phyloP scores from a whole-genome alignment of 2,329 filamentous ascomycete species.

The Cladobotryum protrusum region DNA sequence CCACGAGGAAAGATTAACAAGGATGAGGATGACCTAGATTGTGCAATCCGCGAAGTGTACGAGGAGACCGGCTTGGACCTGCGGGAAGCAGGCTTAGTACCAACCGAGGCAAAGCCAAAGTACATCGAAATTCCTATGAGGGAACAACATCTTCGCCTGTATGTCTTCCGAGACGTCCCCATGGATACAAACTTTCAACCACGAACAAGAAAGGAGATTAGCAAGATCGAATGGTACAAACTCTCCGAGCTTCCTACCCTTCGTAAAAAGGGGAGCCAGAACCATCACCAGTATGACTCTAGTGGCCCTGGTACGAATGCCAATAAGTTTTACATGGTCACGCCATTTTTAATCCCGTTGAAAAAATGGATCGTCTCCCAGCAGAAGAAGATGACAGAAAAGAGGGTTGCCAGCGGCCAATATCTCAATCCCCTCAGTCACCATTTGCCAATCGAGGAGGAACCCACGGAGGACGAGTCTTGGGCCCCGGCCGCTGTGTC shows the following conservation, averaged over 20 bases:
- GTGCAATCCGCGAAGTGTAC: slow-evolving; percentile 87
- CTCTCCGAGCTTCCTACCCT: slow-evolving; percentile 81
- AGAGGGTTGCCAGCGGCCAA: slow-evolving; percentile 33
- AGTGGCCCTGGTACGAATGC: slow-evolving; percentile 50
- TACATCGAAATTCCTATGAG: slow-evolving; percentile 84
- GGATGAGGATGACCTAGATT: slow-evolving; percentile 88
- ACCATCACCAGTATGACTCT: slow-evolving; percentile 46
- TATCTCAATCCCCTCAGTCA: slow-evolving; percentile 36
- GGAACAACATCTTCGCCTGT: slow-evolving; percentile 88
- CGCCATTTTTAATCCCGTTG: slow-evolving; percentile 77
- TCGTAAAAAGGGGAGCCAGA: slow-evolving; percentile 58
- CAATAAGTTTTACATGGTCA: slow-evolving; percentile 97
- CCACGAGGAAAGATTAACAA: slow-evolving; percentile 97
- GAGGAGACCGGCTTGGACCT: slow-evolving; percentile 94
- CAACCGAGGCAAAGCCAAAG: slow-evolving; percentile 65
- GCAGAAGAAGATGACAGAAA: slow-evolving; percentile 67
- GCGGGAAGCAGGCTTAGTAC: slow-evolving; percentile 66
- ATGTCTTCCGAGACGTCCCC: slow-evolving; percentile 83
- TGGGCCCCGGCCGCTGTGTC: slow-evolving; percentile 29
- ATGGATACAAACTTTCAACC: slow-evolving; percentile 85
- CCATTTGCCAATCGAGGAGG: slow-evolving; percentile 43
- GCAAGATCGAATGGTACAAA: slow-evolving; percentile 92
- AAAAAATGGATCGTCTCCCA: slow-evolving; percentile 89
- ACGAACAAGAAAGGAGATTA: slow-evolving; percentile 92
- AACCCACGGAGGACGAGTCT: slow-evolving; percentile 57